Percentiles rank a stretch among this genome's conserved stretches.
Evolutionary conservation across 2,329 filamentous ascomycete species (phyloP).

Genomic region (Colletotrichum lini): DNA sequence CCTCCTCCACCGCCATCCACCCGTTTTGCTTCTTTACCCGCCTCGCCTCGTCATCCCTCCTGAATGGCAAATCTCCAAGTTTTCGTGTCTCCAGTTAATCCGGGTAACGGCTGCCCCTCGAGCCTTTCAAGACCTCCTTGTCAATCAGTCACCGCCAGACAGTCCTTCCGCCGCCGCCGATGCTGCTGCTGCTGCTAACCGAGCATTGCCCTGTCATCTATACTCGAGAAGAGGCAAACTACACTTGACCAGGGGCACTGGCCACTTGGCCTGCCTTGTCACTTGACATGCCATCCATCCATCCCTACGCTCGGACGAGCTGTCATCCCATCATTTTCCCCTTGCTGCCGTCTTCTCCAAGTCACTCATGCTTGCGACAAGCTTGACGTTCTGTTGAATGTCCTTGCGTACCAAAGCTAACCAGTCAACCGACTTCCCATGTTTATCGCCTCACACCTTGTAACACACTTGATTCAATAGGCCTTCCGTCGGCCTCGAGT

Average conservation of each 20-base stretch:
- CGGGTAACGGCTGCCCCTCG: slow-evolving; percentile 23
- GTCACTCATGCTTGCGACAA: slow-evolving; percentile 13
- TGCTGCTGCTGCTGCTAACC: slow-evolving; percentile 18
- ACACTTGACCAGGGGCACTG: slow-evolving; percentile 2
- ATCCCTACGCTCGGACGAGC: slow-evolving; percentile 23
- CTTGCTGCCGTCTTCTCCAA: neutral
- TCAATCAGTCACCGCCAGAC: neutral
- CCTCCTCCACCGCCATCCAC: slow-evolving; percentile 8
- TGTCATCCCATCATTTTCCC: neutral
- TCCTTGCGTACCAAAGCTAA: neutral
- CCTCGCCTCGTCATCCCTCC: slow-evolving; percentile 21
- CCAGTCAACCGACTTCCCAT: neutral
- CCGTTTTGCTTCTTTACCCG: slow-evolving; percentile 27
- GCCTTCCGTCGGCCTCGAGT: neutral
- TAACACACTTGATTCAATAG: too few species aligned
- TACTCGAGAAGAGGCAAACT: slow-evolving; percentile 14
- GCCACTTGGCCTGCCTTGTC: neutral
- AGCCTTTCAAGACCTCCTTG: slow-evolving; percentile 1
- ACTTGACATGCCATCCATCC: neutral
- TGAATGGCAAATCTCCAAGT: slow-evolving; percentile 1
- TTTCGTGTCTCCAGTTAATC: slow-evolving; percentile 27
- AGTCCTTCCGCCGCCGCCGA: neutral
- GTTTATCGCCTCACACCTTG: neutral
- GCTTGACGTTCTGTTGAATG: neutral
- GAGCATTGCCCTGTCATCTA: slow-evolving; percentile 21